Base-by-base conservation (phyloP, 164 flowering plant species). In the Liriodendron chinense region DNA sequence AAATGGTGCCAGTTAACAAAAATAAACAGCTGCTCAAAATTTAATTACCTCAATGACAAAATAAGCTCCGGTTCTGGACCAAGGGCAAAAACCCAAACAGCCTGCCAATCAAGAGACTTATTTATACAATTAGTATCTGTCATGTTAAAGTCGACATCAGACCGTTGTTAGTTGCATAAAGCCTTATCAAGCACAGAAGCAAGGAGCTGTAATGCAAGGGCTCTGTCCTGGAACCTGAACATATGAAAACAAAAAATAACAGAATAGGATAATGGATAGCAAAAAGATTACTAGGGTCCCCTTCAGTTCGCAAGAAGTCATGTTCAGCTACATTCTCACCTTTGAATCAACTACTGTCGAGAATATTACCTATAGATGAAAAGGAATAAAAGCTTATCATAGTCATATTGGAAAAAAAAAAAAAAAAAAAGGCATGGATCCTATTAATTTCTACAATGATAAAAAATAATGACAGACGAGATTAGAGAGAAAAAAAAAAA, bases 1-100 rank as follows among this genome's bases (percentile, higher is more conserved):
- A 21, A 49, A 26, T 24, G 21, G 9, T 14, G 28, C 28, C 20
- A 49, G 21, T 25, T 22, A 68, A 72, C n/a, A 68, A 59, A 61
- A 16, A 16, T 12, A 72, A 72, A 57, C 10, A 47, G 71, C 67
- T 9, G 47, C 22, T 48, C 10, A 21, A 21, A 68, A 66, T 26
- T n/a, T n/a, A n/a, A n/a, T 79, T 50, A 93, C 98, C 98, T 93
- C 62, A 93, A 79, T 25, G 94, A 81, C 71, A 96, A 88, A 79
- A 86, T 88, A 82, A 96, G 98, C 79, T 93, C 97, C 67, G 98
- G 98, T 79, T 94, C 98, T 56, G 99, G 99, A 72, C 99, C 98
- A 71, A 96, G 87, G 22, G 94, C 89, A 85, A 75, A 96, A 64
- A 97, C 94, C 99, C 98, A 96, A 71, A 94, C 80, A 78, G 98